Evolutionary conservation across 305 asterid species (phyloP).

Genomic region (Salvia sclarea): DNA sequence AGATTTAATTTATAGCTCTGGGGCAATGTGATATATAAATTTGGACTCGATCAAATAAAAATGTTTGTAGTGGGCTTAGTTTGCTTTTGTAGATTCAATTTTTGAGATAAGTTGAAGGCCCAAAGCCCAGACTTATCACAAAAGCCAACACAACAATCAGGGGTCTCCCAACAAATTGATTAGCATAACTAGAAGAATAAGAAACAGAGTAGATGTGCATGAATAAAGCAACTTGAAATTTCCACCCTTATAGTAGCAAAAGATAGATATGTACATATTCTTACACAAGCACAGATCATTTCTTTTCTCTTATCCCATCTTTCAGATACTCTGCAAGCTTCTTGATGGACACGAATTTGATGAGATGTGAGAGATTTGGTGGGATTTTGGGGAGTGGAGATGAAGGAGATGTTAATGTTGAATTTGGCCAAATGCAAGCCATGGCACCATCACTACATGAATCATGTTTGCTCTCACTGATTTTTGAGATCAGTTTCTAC

Average conservation of each 20-base stretch:
- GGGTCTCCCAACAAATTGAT: no score
- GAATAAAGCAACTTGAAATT: not conserved
- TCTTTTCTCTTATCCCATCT: not conserved
- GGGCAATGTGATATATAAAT: no score
- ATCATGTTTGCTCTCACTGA: not conserved
- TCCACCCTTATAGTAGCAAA: not conserved
- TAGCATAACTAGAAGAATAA: not conserved
- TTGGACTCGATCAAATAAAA: no score
- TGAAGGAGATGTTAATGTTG: not conserved
- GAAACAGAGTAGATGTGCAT: not conserved
- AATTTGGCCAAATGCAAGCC: constrained; percentile 12
- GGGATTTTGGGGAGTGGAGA: constrained; percentile 15
- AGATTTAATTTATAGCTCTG: no score
- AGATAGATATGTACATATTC: not conserved
- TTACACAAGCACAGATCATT: not conserved
- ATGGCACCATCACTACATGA: constrained; percentile 20
- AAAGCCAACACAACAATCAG: no score
- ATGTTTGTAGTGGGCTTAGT: no score
- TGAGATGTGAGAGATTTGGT: not conserved
- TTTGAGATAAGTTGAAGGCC: no score
- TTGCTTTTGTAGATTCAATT: no score
- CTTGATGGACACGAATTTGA: not conserved
- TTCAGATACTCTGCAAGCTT: constrained; percentile 34
- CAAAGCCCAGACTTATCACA: no score
- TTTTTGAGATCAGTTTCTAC: no score